Evolutionary conservation across 768 basidiomycete species (phyloP).

Genomic region (Coprinellus micaceus): DNA sequence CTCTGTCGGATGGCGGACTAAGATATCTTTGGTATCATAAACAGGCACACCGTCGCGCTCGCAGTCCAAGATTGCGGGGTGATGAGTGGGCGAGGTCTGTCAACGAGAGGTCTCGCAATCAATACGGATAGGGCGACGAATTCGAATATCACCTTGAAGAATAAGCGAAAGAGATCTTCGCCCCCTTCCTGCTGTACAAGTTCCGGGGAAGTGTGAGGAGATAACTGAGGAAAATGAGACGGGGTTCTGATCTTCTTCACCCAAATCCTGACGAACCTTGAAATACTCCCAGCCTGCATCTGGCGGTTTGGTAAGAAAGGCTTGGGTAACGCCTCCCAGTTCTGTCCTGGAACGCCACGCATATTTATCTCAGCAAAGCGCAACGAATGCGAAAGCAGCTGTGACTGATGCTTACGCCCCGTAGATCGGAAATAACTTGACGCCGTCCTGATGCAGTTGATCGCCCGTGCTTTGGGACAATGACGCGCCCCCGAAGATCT

Average conservation of each 20-base stretch:
- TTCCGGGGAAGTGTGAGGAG: slow-evolving; percentile 4
- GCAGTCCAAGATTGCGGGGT: slow-evolving; percentile 30
- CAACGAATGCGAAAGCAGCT: not conserved
- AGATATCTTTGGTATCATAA: slow-evolving; percentile 38
- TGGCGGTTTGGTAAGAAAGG: slow-evolving; percentile 13
- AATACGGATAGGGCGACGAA: not conserved
- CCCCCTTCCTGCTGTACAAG: slow-evolving; percentile 5
- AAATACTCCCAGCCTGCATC: slow-evolving; percentile 14
- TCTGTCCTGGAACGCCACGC: slow-evolving; percentile 16
- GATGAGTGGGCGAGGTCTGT: slow-evolving; percentile 14
- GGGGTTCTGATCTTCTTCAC: too few species aligned
- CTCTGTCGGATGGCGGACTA: slow-evolving; percentile 38
- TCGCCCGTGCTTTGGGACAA: slow-evolving; percentile 25
- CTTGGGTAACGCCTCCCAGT: slow-evolving; percentile 11
- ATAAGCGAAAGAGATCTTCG: not conserved
- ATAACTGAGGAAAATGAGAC: not conserved
- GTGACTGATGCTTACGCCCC: slow-evolving; percentile 29
- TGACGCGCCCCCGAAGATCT: slow-evolving; percentile 24
- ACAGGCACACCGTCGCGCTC: slow-evolving; percentile 25
- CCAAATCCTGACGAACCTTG: slow-evolving; percentile 3
- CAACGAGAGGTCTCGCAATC: not conserved
- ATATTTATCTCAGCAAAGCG: not conserved
- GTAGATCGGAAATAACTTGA: slow-evolving; percentile 27
- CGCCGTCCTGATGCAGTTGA: slow-evolving; percentile 13
- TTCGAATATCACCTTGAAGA: slow-evolving; percentile 1